Base-by-base conservation (phyloP, 768 basidiomycete genomes). In the Pulveroboletus sp. region DNA sequence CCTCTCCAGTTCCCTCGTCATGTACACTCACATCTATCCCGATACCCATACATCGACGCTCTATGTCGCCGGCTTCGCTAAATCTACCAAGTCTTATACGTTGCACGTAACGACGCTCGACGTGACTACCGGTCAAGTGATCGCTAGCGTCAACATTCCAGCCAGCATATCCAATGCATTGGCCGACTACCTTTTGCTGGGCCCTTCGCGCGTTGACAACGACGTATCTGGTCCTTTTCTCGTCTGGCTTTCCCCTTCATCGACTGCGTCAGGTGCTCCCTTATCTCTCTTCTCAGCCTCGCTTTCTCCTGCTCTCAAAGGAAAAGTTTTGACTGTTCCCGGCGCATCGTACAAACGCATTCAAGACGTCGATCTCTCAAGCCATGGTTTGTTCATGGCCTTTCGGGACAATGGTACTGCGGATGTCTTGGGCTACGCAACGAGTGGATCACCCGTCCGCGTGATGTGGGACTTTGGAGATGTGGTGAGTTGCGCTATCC, bases 101-200 rank as follows among this genome's bases (percentile, higher is more conserved):
- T 68, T 95, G 1, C 82, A 87, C 47, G 72, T 88, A 53, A 78
- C 82, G 19, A 72, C 82, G 1, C 69, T 94, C 7, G 74, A 80
- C 41, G 60, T 82, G 0, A 45, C 64, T 3, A 80, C 76, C 5
- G 87, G 85, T 5, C 68, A 75, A 33, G 53, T 83, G 19, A 57
- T 85, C 45, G 60, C 72, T 12, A 74, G 67, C 20, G 71, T 69
- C 1, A 71, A 79, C 48, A 67, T 92, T 29, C 78, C 82, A 13
- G 85, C 85, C 1, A 71, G 59, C 33, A 68, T 82, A 40, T 40
- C 52, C 1, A 57, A 67, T 5, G 69, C 61, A 0, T 61, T 71
- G 6, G 52, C 67, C 0, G 69, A 76, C 45, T 63, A 77, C 7
- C 42, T 76, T 17, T 43, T 70, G 6, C 55, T 78, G 33, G 64